Evolutionary conservation across 768 basidiomycete genomes (phyloP).

Genomic region (Boletellus ananas): DNA sequence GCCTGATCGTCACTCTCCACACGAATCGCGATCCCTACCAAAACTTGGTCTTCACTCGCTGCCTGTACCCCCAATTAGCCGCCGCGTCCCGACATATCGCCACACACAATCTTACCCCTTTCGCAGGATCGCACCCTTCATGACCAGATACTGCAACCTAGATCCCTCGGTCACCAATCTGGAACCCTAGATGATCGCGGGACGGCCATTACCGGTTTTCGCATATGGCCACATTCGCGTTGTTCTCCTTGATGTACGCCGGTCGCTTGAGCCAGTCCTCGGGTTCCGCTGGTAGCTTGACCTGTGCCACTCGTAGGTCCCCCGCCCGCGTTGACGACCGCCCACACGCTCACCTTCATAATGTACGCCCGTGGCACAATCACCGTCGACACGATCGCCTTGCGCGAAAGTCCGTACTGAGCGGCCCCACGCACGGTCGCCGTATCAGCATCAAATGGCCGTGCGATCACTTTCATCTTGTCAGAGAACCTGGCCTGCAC

Average conservation of each 20-base stretch:
- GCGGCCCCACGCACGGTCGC: constrained; percentile 88
- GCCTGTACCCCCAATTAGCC: constrained; percentile 41
- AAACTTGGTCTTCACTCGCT: constrained; percentile 77
- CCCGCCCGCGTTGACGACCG: background rate
- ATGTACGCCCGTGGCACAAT: constrained; percentile 82
- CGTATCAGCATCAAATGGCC: constrained; percentile 84
- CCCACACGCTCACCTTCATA: constrained; percentile 59
- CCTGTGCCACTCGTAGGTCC: constrained; percentile 38
- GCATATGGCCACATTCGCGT: constrained; percentile 72
- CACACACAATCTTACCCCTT: constrained; percentile 62
- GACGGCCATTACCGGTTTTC: constrained; percentile 62
- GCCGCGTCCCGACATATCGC: constrained; percentile 12
- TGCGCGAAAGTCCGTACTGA: constrained; percentile 75
- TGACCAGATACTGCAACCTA: constrained; percentile 83
- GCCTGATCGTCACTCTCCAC: constrained; percentile 5
- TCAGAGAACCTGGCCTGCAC: constrained; percentile 62
- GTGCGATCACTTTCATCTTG: constrained; percentile 69
- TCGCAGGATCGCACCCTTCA: constrained; percentile 80
- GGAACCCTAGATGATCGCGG: constrained; percentile 6
- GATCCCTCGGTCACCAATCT: constrained; percentile 18
- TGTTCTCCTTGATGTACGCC: constrained; percentile 76
- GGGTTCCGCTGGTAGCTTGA: constrained; percentile 82
- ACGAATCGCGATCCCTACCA: constrained; percentile 47
- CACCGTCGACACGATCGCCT: constrained; percentile 74
- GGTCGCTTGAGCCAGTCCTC: constrained; percentile 85